Evolutionary conservation across 768 basidiomycete species (phyloP).

Genomic region (Trametes coccinea): DNA sequence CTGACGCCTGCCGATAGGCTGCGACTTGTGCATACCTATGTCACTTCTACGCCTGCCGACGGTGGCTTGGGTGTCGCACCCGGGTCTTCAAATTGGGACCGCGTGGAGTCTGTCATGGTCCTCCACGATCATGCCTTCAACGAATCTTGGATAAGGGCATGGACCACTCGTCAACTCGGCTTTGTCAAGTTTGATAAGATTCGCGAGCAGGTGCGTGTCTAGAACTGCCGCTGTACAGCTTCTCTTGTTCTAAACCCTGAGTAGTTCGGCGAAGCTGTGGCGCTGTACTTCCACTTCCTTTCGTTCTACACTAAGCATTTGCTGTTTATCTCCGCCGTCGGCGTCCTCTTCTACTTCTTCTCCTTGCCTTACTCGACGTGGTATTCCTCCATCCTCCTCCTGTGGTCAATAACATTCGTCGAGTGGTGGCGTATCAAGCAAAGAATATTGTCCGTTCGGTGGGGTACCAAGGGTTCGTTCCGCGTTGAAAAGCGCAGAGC

Average conservation of each 20-base stretch:
- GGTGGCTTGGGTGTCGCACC: conserved; percentile 85
- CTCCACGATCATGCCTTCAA: conserved; percentile 86
- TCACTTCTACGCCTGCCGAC: conserved; percentile 70
- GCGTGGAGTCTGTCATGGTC: conserved; percentile 78
- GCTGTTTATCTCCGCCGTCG: conserved; percentile 70
- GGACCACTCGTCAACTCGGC: conserved; percentile 67
- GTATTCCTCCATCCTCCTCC: conserved; percentile 73
- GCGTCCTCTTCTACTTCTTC: conserved; percentile 68
- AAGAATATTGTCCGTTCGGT: conserved; percentile 76
- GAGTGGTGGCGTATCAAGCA: conserved; percentile 93
- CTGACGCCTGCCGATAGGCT: conserved; percentile 76
- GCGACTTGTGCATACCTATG: conserved; percentile 70
- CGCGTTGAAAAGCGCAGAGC: conserved; percentile 73
- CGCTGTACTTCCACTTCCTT: conserved; percentile 89
- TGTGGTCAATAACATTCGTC: conserved; percentile 86
- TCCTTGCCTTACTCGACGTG: conserved; percentile 70
- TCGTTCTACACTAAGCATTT: conserved; percentile 81
- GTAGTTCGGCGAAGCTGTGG: conserved; percentile 78
- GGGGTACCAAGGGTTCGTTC: conserved; percentile 77
- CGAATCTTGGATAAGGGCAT: conserved; percentile 71
- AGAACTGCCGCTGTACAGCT: background rate
- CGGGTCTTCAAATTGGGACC: conserved; percentile 69
- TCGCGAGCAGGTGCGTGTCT: conserved; percentile 61
- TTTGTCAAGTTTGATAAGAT: conserved; percentile 68
- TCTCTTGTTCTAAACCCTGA: conserved; percentile 18